Percentiles rank a stretch among this genome's conserved stretches.
Evolutionary conservation across 805 yeast genomes (phyloP).

Genomic region (Brettanomyces bruxellensis): DNA sequence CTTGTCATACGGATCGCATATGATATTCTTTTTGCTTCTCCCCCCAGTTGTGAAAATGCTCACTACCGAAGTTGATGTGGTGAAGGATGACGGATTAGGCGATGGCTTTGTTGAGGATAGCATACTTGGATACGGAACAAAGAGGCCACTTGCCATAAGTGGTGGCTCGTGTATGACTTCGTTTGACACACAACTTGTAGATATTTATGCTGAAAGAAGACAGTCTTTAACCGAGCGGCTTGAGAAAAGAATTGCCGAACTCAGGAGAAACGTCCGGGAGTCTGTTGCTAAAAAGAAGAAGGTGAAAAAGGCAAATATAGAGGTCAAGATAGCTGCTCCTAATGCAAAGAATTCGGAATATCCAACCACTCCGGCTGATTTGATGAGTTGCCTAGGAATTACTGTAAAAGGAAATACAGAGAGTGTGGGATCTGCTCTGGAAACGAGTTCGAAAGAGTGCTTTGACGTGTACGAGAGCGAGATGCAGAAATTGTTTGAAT

Average conservation of each 20-base stretch:
- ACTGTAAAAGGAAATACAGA: background rate
- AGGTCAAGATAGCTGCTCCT: background rate
- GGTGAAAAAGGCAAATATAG: background rate
- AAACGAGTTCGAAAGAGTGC: background rate
- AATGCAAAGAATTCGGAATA: background rate
- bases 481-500: background rate
- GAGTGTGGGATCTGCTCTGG: background rate
- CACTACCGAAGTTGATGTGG: constrained; percentile 21
- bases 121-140: background rate
- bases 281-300: background rate
- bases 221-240: background rate
- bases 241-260: background rate
- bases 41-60: constrained; percentile 21
- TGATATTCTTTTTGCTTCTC: constrained; percentile 21
- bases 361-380: constrained; percentile 1
- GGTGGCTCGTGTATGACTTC: background rate
- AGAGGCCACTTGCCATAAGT: background rate
- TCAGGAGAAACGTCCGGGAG: background rate
- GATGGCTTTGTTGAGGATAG: constrained; percentile 6
- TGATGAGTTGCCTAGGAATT: background rate
- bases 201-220: background rate
- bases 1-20: constrained; percentile 23
- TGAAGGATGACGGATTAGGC: constrained; percentile 17
- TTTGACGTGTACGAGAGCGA: background rate
- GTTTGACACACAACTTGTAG: background rate